A percentile compares a stretch with the other conserved stretches of the same genome.
These are phyloP conservation scores for Fusarium odoratissimum DNA, from an alignment of 2,329 filamentous ascomycete species.

Conservation along the genomic window DNA sequence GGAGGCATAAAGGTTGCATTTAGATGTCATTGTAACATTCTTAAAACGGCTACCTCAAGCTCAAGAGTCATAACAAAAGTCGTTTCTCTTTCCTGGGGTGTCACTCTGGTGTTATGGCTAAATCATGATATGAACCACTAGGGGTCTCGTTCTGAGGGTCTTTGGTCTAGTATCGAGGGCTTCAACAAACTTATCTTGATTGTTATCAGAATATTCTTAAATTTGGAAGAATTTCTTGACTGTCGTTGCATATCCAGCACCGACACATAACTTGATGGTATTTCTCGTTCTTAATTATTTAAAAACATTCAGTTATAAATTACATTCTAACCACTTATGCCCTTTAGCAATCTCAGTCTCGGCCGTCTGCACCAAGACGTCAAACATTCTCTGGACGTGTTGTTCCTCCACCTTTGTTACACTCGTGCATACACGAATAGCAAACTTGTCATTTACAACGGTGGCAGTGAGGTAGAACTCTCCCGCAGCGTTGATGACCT, in stretches of 20 bases:
- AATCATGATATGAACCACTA: too few species aligned
- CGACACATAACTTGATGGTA: background rate
- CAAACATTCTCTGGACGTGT: conserved; percentile 79
- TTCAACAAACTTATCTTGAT: background rate
- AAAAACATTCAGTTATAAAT: background rate
- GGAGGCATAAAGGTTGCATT: conserved; percentile 6
- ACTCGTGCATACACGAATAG: conserved; percentile 84
- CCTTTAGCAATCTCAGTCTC: conserved; percentile 52
- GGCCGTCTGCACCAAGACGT: conserved; percentile 73
- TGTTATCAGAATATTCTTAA: too few species aligned
- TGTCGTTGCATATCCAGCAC: too few species aligned
- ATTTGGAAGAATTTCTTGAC: background rate
- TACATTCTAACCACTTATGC: background rate
- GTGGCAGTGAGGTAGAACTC: conserved; percentile 87
- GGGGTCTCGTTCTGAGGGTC: background rate
- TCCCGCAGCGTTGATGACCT: conserved; percentile 77
- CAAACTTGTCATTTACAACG: conserved; percentile 77
- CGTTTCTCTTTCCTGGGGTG: background rate
- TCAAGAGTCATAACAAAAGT: background rate
- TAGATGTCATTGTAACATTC: background rate
- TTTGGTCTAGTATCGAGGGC: background rate
- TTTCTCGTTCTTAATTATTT: background rate
- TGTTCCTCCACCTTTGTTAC: conserved; percentile 75
- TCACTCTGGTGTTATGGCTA: too few species aligned
- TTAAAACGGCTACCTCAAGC: background rate